Base-by-base conservation (phyloP, 31 red algal genomes). In the Endocladia muricata region DNA sequence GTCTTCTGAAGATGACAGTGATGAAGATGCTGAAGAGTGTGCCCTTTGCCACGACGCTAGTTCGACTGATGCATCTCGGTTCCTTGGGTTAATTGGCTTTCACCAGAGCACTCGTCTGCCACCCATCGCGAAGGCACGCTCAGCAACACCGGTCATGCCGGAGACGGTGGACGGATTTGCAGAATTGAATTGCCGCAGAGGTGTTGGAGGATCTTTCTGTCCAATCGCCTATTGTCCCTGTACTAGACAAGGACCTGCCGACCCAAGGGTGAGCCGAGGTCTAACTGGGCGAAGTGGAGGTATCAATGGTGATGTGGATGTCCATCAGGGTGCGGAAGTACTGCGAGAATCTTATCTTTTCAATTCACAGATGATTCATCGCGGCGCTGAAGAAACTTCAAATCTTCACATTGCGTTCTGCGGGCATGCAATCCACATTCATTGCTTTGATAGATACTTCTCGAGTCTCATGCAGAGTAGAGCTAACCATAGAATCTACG, bases 401-500 rank as follows among this genome's bases (percentile, higher is more conserved):
- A 79, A 42, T 52, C 26, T 68, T 9, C 81, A 91, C 55, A 57
- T 96, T 1, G 58, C 61, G n/a, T 79, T 91, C 54, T 96, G 93
- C 49, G 88, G 93, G 31, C 93, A 96, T 49, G 72, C 78, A 8
- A 73, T 96, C 40, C 93, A 96, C 51, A 61, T 78, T 51, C 61
- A 57, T 29, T 96, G 93, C 63, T 91, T 77, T 35, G 82, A 88
- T 26, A 64, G 87, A 34, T 96, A 91, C 70, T 85, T 85, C 51
- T 49, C 63, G 2, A 84, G 41, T 41, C 51, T 96, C n/a, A 43
- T 76, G 9, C 41, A 41, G 31, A 86, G 76, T 55, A 79, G 57
- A 29, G 60, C 55, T 21, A 35, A 40, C 2, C 64, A 78, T 37
- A 57, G 59, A 4, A 32, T 78, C 0, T 95, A 77, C 61, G 93